Conservation (phyloP, 116 monocot genomes). For the Iris pallida region DNA sequence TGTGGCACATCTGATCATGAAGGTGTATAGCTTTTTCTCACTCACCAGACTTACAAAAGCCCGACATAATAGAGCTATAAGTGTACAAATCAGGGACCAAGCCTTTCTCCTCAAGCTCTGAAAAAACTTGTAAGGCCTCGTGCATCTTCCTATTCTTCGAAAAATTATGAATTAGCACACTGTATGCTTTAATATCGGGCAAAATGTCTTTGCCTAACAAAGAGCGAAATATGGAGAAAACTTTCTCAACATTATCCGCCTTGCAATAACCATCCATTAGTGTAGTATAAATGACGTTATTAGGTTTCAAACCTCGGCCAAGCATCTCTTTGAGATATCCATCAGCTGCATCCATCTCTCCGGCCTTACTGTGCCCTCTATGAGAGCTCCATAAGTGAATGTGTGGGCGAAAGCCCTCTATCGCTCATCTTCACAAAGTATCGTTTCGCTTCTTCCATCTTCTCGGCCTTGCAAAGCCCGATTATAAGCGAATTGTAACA, state of each 20-base stretch:
- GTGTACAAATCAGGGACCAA: slow-evolving; percentile 58
- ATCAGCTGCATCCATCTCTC: slow-evolving; percentile 59
- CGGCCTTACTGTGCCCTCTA: slow-evolving; percentile 49
- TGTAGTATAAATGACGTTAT: slow-evolving; percentile 54
- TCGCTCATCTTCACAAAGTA: slow-evolving; percentile 47
- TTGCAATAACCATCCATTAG: slow-evolving; percentile 69
- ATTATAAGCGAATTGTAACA: slow-evolving; percentile 75
- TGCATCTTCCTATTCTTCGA: slow-evolving; percentile 54
- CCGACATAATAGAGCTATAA: slow-evolving; percentile 61
- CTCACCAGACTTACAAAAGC: slow-evolving; percentile 56
- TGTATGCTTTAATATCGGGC: slow-evolving; percentile 63
- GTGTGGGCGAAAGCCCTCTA: slow-evolving; percentile 43
- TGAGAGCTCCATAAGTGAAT: slow-evolving; percentile 66
- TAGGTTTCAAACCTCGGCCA: slow-evolving; percentile 46
- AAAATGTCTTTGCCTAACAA: slow-evolving; percentile 42
- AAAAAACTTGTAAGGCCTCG: slow-evolving; percentile 53
- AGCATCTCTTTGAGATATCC: slow-evolving; percentile 58
- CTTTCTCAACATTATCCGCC: slow-evolving; percentile 38
- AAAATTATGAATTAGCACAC: slow-evolving; percentile 61
- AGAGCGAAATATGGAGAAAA: slow-evolving; percentile 31
- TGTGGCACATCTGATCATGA: slow-evolving; percentile 47
- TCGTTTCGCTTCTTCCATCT: slow-evolving; percentile 51
- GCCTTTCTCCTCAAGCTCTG: slow-evolving; percentile 50
- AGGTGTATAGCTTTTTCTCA: slow-evolving; percentile 45
- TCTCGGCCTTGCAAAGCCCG: slow-evolving; percentile 56